Evolutionary conservation across 1,284 basidiomycete species (phyloP), one percentile per base, ranked within the genome.

Genomic region (Lignosus rhinocerotis): DNA sequence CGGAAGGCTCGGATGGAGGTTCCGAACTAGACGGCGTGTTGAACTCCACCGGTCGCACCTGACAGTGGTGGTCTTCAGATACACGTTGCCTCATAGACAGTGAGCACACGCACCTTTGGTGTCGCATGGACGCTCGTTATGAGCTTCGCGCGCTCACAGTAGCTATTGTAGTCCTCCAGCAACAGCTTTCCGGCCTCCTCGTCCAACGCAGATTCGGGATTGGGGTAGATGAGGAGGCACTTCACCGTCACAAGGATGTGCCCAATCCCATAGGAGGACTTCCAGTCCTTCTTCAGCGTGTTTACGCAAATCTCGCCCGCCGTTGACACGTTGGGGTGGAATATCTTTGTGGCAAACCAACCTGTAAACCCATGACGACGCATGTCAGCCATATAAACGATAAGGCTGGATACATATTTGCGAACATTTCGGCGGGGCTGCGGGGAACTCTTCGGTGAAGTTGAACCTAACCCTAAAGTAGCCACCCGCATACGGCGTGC

Each of bases 241-340:
- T 95, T 96, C 67, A 97, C 88, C 38, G 92, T 94, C 69, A 93
- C 88, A 9, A 97, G 81, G 57, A 97, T 96, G 71, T 96, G 92
- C 5, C 80, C 86, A 38, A 98, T 93, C 30, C 94, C 95, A 66
- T 93, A 96, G n/a, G 87, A 84, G 17, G 90, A 84, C 72, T 93
- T 88, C 96, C 96, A 98, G 68, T 96, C 94, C 75, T 97, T 98
- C 80, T 98, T 98, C 31, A 98, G 78, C 5, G 94, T 98, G 75
- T 96, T 96, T 10, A 98, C 96, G 74, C 96, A 98, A 66, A 98
- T 98, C 74, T 97, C 96, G 33, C 95, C 95, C 0, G 82, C 72
- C 32, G 85, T 81, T 0, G 94, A 96, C 31, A 98, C 93, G 69
- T 98, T 98, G 0, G 96, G 96, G 69, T 98, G 96, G 76, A 98